Base-by-base conservation (phyloP, 768 basidiomycete genomes). In the Galerina marginata region DNA sequence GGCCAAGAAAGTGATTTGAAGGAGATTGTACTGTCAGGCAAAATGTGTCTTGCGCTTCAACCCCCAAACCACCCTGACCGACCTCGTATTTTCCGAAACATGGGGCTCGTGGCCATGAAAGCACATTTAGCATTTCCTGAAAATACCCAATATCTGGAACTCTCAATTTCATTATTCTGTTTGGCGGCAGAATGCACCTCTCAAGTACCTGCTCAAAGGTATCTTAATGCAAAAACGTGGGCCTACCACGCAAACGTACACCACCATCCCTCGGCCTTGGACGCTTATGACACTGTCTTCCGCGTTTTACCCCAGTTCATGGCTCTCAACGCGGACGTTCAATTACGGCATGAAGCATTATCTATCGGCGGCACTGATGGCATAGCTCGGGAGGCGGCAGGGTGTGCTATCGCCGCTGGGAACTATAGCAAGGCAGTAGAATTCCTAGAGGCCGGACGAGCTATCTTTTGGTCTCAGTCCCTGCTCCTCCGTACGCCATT, bases 381-480 rank as follows among this genome's bases (percentile, higher is more conserved):
- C 10, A 23, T 65, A 40, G 60, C 59, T 20, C 43, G 63, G 14
- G 39, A 49, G 23, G 63, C 63, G 4, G 55, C 63, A 1, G 43
- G 40, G 23, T 65, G 46, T 48, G 63, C 63, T n/a, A 65, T 65
- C 38, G 14, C 10, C 5, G n/a, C 4, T 14, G 59, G 45, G 11
- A 47, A 50, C 14, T 45, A 58, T 12, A 40, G 53, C 12, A 61
- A 61, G 20, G 63, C 63, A 15, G 45, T 65, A 11, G 60, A 58
- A 54, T 56, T 54, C 47, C 46, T 65, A 16, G 63, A 65, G 33
- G 50, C 60, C 47, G 63, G 59, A 51, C 60, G 60, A 6, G 48
- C n/a, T 16, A 38, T 65, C 44, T 65, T 61, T 20, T 65, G 63
- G 63, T 58, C 60, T 16, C 63, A 58, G 20, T 11, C 44, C 23